Evolutionary conservation across 2,329 filamentous ascomycete genomes (phyloP), one percentile per base, ranked within the genome.

Genomic region (Fusarium heterosporum): DNA sequence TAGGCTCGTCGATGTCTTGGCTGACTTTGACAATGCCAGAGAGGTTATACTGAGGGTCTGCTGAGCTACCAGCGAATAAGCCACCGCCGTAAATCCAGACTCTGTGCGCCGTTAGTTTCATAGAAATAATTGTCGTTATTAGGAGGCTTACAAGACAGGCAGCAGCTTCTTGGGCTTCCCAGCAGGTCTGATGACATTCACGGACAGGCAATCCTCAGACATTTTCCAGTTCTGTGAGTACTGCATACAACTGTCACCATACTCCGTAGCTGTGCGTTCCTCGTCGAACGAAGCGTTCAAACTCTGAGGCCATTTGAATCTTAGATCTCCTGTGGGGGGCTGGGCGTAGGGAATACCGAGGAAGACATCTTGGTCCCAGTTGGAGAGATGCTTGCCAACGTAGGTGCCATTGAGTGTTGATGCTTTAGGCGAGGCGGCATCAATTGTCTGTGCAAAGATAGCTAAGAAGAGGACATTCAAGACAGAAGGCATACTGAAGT

Each of bases 11-110:
- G 22, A 86, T 81, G 5, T 82, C 76, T 39, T 84, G 81, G 8
- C 84, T 81, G 26, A 84, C 81, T 42, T 82, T 76, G 8, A 91
- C 85, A 45, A 73, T 73, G 2, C 71, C 71, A 9, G 71, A 73
- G 3, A 73, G 52, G 14, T 73, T 73, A 10, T 72, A 73, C 53
- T 87, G 83, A 7, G 83, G 78, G 61, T 88, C 85, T 62, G 77
- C 68, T 66, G 81, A 73, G 73, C 81, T 78, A 2, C 87, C 87
- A 30, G 80, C 77, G 50, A 78, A 82, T 7, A 87, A 80, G 3
- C 84, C 85, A 30, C 86, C 86, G 13, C 85, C 81, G 65, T 89
- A 86, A 26, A 90, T 86, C 87, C 88, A 91, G 12, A 74, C 73
- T 9, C 71, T 73, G 17, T 14, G 1, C 19, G 13, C 3, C 25